Conservation (phyloP, 441 rosid genomes). For the Manihot esculenta region DNA sequence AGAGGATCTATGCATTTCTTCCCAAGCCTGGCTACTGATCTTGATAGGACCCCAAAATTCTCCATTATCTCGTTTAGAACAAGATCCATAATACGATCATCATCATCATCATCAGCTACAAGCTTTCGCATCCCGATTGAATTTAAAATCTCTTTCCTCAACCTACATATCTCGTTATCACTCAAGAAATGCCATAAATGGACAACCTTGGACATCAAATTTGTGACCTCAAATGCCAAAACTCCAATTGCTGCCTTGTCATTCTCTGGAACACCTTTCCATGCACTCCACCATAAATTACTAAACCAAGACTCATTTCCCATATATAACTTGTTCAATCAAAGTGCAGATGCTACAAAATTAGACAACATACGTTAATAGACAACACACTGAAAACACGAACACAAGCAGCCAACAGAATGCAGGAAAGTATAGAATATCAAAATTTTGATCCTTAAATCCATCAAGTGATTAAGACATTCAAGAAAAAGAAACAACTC, state of each 20-base stretch:
- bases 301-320: conserved; percentile 54
- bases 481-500: neutral
- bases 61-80: conserved; percentile 53
- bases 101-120: conserved; percentile 46
- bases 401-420: neutral
- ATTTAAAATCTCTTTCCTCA: conserved; percentile 45
- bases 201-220: conserved; percentile 54
- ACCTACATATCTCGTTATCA: conserved; percentile 40
- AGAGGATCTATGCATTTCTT: conserved; percentile 47
- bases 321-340: conserved; percentile 46
- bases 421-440: neutral
- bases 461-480: neutral
- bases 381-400: neutral
- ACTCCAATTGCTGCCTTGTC: conserved; percentile 48
- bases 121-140: conserved; percentile 49
- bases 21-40: conserved; percentile 49
- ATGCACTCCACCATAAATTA: conserved; percentile 37
- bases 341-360: conserved; percentile 11
- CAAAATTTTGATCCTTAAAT: neutral
- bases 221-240: conserved; percentile 56
- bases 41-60: conserved; percentile 46
- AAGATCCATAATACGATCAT: conserved; percentile 52
- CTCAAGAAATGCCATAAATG: conserved; percentile 53
- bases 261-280: conserved; percentile 36
- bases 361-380: neutral